Base-by-base conservation (phyloP, 257 asterid species). In the Rehmannia glutinosa region DNA sequence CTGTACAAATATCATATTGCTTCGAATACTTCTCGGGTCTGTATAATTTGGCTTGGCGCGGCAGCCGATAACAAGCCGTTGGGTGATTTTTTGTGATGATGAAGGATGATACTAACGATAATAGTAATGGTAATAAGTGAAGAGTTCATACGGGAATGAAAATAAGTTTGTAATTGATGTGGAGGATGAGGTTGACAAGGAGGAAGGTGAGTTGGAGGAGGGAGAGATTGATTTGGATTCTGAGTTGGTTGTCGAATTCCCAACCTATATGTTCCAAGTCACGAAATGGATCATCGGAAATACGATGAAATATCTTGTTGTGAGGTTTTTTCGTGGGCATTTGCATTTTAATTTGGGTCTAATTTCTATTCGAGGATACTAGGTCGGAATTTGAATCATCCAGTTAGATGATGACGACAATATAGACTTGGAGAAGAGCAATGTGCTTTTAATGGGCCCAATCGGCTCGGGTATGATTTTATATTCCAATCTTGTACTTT, bases 201-300 rank as follows among this genome's bases (percentile, higher is more conserved):
- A 88, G 80, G 96, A 92, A 58, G 96, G 90, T 42, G 98, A 92
- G 79, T 69, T 92, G 87, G 98, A 92, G 83, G 98, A 92, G 78
- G 99, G 99, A 16, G 99, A 94, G 80, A 94, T 94, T 81, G 99
- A 94, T 80, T 84, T 88, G 92, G 99, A 88, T 72, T 81, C 89
- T n/a, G 97, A 82, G n/a, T 57, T 68, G 28, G 74, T 63, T 56
- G 58, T 68, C 10, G 55, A 39, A 16, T n/a, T n/a, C n/a, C n/a
- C n/a, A n/a, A 53, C 45, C 32, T 69, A 41, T 28, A 46, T 62
- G 23, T 33, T 42, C 20, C 16, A 13, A 55, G 19, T 12, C 20
- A 36, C 51, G 19, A 61, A 39, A 32, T 27, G 45, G 53, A 58
- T 47, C 23, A 61, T 21, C 35, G 6, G 61, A n/a, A 46, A 50